Conservation (phyloP, 73 alveolate species). For the Tetrahymena malaccensis region DNA sequence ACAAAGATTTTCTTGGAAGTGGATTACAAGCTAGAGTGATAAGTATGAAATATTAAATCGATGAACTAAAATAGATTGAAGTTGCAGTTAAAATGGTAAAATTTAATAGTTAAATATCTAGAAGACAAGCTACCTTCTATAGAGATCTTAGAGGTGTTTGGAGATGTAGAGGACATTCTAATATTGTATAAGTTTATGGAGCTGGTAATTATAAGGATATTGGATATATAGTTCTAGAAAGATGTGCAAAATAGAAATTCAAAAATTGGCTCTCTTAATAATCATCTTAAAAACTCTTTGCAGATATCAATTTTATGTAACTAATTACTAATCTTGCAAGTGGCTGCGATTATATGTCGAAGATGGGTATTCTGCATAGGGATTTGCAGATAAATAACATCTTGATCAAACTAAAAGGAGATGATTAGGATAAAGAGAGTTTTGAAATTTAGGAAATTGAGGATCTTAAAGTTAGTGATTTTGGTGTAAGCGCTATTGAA, state of each 20-base stretch:
- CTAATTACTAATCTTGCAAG: neutral
- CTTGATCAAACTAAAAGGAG: neutral
- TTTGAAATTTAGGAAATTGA: neutral
- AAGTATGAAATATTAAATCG: neutral
- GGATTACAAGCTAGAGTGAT: neutral
- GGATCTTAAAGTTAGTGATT: neutral
- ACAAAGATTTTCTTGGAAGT: neutral
- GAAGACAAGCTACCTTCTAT: neutral
- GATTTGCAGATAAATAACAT: neutral
- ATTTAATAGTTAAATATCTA: neutral
- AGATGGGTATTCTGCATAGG: neutral
- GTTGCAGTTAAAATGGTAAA: neutral
- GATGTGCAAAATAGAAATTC: neutral
- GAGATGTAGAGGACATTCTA: neutral
- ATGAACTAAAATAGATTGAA: neutral
- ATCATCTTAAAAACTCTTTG: neutral
- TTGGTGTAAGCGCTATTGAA: neutral
- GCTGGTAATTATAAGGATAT: neutral
- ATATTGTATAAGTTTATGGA: neutral
- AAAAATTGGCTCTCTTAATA: neutral
- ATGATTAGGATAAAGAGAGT: neutral
- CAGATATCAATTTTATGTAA: neutral
- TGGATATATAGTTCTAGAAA: neutral
- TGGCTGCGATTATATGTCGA: neutral
- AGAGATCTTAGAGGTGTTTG: neutral